phyloP scores from a whole-genome alignment of 768 basidiomycete genomes.

The Serendipita sp. region DNA sequence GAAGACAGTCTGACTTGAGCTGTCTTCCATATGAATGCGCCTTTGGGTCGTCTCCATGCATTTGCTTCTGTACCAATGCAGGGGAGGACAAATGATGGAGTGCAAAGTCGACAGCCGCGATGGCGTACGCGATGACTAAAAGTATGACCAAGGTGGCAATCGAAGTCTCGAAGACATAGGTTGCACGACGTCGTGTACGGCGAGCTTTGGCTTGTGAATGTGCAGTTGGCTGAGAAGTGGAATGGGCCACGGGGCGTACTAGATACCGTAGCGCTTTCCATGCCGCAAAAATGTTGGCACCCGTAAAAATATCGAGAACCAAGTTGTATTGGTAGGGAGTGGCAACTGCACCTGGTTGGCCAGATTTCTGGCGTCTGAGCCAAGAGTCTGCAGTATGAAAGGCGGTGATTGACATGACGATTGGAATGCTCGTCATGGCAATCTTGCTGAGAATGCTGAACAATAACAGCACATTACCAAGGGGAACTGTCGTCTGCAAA shows the following conservation, averaged over 20 bases:
- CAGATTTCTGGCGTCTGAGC: not conserved
- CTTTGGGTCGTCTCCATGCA: not conserved
- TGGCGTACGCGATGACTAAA: not conserved
- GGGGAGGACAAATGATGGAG: not conserved
- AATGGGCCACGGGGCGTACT: not conserved
- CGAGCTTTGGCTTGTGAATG: not conserved
- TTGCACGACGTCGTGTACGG: not conserved
- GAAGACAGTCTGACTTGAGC: not conserved
- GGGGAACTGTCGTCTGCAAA: not conserved
- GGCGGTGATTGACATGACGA: not conserved
- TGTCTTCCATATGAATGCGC: not conserved
- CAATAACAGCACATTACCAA: not conserved
- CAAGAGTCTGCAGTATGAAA: not conserved
- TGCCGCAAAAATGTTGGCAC: not conserved
- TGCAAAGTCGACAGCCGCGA: not conserved
- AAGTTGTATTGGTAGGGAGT: not conserved
- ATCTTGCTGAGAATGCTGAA: not conserved
- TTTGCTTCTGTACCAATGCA: not conserved
- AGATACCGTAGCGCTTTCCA: not conserved
- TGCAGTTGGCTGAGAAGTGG: no score
- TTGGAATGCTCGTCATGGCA: not conserved
- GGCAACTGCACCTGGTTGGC: not conserved
- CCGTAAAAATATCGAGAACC: not conserved
- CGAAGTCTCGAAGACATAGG: not conserved
- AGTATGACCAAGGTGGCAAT: not conserved